A percentile compares a stretch with the other conserved stretches of the same genome.
Evolutionary conservation across 768 basidiomycete species (phyloP).

Genomic region (Artomyces pyxidatus): DNA sequence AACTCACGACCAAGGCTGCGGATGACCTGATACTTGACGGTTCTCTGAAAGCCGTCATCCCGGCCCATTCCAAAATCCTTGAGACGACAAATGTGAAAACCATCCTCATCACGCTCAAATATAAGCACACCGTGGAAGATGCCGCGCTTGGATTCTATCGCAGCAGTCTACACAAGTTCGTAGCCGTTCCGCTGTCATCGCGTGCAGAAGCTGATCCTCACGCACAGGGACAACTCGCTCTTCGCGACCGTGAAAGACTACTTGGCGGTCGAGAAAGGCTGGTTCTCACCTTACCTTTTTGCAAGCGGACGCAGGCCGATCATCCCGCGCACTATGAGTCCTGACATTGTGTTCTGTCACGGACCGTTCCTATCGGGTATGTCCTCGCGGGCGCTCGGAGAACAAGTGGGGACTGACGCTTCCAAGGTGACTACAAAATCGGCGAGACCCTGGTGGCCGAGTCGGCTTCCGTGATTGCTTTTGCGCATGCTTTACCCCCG

Average conservation of each 20-base stretch:
- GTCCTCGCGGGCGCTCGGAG: slow-evolving; percentile 3
- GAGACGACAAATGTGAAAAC: slow-evolving; percentile 52
- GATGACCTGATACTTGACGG: slow-evolving; percentile 46
- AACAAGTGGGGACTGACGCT: background rate
- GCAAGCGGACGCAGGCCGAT: slow-evolving; percentile 51
- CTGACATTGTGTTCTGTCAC: slow-evolving; percentile 59
- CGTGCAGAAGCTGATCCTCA: background rate
- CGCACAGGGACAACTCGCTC: slow-evolving; percentile 42
- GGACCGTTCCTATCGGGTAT: slow-evolving; percentile 52
- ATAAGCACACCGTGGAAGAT: slow-evolving; percentile 49
- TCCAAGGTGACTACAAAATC: slow-evolving; percentile 49
- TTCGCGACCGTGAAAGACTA: slow-evolving; percentile 58
- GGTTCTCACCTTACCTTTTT: slow-evolving; percentile 63
- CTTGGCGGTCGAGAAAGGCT: slow-evolving; percentile 54
- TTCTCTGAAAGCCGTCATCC: slow-evolving; percentile 39
- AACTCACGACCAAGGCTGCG: slow-evolving; percentile 38
- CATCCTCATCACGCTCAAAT: slow-evolving; percentile 51
- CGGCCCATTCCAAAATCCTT: slow-evolving; percentile 43
- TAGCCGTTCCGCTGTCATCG: slow-evolving; percentile 2
- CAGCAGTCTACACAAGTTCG: slow-evolving; percentile 49
- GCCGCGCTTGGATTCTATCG: slow-evolving; percentile 55
- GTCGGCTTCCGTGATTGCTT: slow-evolving; percentile 46
- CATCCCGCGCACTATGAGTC: slow-evolving; percentile 55
- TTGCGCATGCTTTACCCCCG: slow-evolving; percentile 19
- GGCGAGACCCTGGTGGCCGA: slow-evolving; percentile 52